Percentiles rank a stretch among this genome's conserved stretches.
Evolutionary conservation across 495 filamentous ascomycete genomes (phyloP).

Genomic region (Paragyromitra xinjiangensis): DNA sequence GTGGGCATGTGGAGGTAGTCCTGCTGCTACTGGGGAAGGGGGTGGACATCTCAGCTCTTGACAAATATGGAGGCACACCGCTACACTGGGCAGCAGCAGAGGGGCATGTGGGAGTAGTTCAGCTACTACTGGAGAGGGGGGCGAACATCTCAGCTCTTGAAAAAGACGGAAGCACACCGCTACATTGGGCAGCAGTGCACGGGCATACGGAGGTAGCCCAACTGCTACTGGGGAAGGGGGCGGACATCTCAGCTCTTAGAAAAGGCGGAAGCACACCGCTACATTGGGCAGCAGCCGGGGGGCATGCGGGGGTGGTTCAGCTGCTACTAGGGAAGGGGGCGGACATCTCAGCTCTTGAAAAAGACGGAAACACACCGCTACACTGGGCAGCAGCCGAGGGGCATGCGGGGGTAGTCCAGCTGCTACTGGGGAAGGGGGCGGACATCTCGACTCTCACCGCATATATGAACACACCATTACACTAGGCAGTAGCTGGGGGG

Average conservation of each 20-base stretch:
- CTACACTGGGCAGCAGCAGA: background rate
- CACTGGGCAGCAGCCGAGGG: background rate
- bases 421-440: background rate
- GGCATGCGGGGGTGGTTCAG: background rate
- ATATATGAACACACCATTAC: background rate
- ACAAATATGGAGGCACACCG: background rate
- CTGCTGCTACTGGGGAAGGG: no score
- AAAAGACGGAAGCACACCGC: background rate
- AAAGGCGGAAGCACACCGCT: background rate
- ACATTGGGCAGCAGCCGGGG: background rate
- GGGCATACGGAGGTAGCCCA: background rate
- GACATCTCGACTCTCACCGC: background rate
- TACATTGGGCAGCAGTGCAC: background rate
- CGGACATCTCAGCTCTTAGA: background rate
- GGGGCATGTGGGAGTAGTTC: background rate
- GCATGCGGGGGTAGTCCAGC: background rate
- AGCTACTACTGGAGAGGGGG: background rate
- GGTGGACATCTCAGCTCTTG: background rate
- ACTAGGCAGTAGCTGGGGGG: background rate
- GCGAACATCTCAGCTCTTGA: background rate
- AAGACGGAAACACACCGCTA: background rate
- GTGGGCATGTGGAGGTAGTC: background rate
- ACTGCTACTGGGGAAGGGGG: conserved; percentile 1
- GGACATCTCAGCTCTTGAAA: background rate
- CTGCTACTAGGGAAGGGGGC: background rate